A percentile compares a stretch with the other conserved stretches of the same genome.
Conservation (phyloP, 768 basidiomycete species). For the Suillus cothurnatus region DNA sequence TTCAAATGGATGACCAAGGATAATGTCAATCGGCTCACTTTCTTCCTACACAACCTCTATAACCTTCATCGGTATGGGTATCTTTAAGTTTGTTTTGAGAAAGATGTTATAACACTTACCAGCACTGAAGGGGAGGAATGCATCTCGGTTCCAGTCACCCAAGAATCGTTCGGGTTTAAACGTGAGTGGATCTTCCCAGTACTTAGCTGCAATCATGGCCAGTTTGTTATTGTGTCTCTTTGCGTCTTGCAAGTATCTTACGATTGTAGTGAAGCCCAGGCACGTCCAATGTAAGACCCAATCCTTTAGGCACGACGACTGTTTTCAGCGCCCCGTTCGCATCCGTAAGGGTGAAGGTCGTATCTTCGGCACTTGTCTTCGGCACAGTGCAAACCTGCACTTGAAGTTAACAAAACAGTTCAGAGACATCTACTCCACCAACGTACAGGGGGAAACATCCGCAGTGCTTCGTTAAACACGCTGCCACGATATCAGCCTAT, state of each 20-base stretch:
- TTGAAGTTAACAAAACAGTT: neutral
- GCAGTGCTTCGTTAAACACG: constrained; percentile 15
- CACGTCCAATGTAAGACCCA: constrained; percentile 37
- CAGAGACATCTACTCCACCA: neutral
- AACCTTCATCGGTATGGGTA: no score
- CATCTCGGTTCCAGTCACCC: no score
- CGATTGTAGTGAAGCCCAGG: constrained; percentile 23
- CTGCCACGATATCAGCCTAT: no score
- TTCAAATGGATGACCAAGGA: neutral
- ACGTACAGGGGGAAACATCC: constrained; percentile 34
- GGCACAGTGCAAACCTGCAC: constrained; percentile 43
- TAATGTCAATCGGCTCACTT: constrained; percentile 29
- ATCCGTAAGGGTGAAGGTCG: constrained; percentile 28
- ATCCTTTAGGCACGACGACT: constrained; percentile 47
- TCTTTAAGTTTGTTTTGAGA: no score
- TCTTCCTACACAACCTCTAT: constrained; percentile 42
- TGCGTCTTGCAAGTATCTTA: no score
- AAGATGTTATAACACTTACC: no score
- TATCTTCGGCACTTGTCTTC: constrained; percentile 32
- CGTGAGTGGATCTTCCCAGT: no score
- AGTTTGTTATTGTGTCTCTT: no score
- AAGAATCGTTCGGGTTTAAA: no score
- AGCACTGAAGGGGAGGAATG: no score
- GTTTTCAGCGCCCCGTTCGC: constrained; percentile 39
- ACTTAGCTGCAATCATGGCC: no score